Conservation (phyloP, 192 early-diverging fungal genomes). For the Coemansia sp. region DNA sequence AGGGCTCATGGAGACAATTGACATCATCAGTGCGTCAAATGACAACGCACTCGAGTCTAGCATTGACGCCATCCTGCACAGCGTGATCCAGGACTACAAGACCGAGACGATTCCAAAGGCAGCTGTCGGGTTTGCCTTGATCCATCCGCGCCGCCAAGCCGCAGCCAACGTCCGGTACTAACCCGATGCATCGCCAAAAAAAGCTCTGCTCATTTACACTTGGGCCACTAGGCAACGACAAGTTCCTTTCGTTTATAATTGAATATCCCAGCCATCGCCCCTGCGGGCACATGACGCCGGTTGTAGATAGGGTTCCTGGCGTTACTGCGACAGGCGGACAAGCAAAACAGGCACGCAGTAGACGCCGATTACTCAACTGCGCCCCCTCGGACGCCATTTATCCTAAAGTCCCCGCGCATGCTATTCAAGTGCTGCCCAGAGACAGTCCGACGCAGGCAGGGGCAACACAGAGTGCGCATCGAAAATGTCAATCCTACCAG, state of each 20-base stretch:
- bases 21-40: conserved; percentile 29
- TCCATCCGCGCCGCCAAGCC: conserved; percentile 36
- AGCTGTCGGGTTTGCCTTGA: conserved; percentile 50
- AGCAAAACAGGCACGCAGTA: conserved; percentile 9
- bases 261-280: neutral
- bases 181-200: neutral
- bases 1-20: conserved; percentile 29
- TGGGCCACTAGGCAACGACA: neutral
- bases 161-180: neutral
- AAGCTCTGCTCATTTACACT: neutral
- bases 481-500: neutral
- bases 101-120: conserved; percentile 50
- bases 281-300: neutral
- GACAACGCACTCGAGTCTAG: conserved; percentile 45
- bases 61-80: conserved; percentile 49
- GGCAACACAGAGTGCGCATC: neutral
- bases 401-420: neutral
- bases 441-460: neutral
- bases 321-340: neutral
- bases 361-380: conserved; percentile 7
- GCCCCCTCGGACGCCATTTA: neutral
- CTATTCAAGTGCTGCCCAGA: neutral
- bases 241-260: neutral
- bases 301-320: neutral
- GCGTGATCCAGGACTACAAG: conserved; percentile 44